A percentile compares a stretch with the other conserved stretches of the same genome.
Conservation (phyloP, 2,329 filamentous ascomycete genomes). For the Gnomoniopsis smithogilvyi region DNA sequence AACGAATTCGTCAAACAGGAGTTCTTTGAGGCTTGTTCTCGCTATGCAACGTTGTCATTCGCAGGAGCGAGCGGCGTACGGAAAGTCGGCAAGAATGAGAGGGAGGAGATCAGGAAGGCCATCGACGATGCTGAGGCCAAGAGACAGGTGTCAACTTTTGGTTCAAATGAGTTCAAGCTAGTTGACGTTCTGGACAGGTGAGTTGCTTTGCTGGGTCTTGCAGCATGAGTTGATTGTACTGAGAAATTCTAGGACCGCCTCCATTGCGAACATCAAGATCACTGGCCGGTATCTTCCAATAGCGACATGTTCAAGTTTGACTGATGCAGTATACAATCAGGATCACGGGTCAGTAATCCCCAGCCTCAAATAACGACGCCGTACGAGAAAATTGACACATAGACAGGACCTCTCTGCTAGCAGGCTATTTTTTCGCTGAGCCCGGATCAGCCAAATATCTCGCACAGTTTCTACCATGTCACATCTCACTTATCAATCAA, state of each 20-base stretch:
- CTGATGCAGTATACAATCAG: constrained; percentile 26
- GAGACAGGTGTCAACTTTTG: constrained; percentile 24
- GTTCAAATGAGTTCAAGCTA: constrained; percentile 23
- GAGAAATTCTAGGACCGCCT: constrained; percentile 18
- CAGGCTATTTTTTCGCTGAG: constrained; percentile 24
- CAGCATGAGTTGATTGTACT: not conserved
- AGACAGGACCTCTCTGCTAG: constrained; percentile 18
- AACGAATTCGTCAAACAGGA: constrained; percentile 58
- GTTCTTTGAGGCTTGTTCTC: constrained; percentile 48
- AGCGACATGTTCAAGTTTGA: constrained; percentile 24
- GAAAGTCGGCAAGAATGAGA: constrained; percentile 20
- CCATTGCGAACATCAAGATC: constrained; percentile 24
- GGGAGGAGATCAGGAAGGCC: constrained; percentile 20
- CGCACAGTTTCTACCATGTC: constrained; percentile 50
- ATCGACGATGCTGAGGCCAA: constrained; percentile 25
- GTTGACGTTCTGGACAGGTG: constrained; percentile 26
- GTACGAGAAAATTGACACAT: not conserved
- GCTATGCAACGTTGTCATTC: constrained; percentile 30
- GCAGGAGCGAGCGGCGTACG: constrained; percentile 16
- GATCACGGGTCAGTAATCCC: constrained; percentile 21
- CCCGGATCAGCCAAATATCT: constrained; percentile 52
- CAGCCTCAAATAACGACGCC: not conserved
- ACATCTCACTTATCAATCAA: constrained; percentile 53
- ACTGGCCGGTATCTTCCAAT: constrained; percentile 26
- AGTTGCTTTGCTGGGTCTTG: not conserved